phyloP scores from a whole-genome alignment of 2,329 filamentous ascomycete species.

The Xylaria arbuscula region DNA sequence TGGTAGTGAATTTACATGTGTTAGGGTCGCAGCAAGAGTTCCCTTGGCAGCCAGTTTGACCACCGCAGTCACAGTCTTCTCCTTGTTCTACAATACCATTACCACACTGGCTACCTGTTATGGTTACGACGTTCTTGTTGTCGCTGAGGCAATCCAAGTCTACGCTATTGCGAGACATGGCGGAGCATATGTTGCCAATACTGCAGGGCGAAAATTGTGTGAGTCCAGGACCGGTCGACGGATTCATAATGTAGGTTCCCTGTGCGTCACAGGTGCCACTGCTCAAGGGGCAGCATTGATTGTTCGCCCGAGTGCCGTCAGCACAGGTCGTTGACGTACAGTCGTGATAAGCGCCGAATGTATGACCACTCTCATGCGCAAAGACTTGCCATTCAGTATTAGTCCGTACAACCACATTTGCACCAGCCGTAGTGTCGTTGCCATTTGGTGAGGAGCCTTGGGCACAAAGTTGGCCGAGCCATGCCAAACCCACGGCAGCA shows the following conservation, averaged over 20 bases:
- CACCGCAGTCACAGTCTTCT: slow-evolving; percentile 97
- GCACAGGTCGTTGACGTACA: slow-evolving; percentile 77
- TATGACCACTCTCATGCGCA: slow-evolving; percentile 93
- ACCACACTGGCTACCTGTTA: slow-evolving; percentile 86
- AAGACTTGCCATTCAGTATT: slow-evolving; percentile 93
- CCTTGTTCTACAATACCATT: slow-evolving; percentile 96
- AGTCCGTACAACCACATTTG: slow-evolving; percentile 90
- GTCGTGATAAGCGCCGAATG: slow-evolving; percentile 95
- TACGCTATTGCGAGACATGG: slow-evolving; percentile 80
- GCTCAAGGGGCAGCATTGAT: slow-evolving; percentile 83
- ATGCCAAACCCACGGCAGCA: slow-evolving; percentile 88
- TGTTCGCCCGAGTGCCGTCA: slow-evolving; percentile 64
- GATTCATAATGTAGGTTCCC: slow-evolving; percentile 94
- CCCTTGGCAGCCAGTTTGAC: slow-evolving; percentile 73
- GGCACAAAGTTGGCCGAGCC: slow-evolving; percentile 88
- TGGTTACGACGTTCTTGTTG: slow-evolving; percentile 84
- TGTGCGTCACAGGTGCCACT: slow-evolving; percentile 75
- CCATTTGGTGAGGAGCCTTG: slow-evolving; percentile 63
- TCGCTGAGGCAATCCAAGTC: slow-evolving; percentile 82
- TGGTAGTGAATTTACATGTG: slow-evolving; percentile 85
- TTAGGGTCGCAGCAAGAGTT: slow-evolving; percentile 86
- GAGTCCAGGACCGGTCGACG: slow-evolving; percentile 79
- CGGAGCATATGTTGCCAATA: slow-evolving; percentile 93
- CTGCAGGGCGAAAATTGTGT: slow-evolving; percentile 86
- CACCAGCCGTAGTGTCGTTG: slow-evolving; percentile 80